Evolutionary conservation across 768 basidiomycete species (phyloP), one percentile per base, ranked within the genome.

Genomic region (Auriscalpium vulgare): DNA sequence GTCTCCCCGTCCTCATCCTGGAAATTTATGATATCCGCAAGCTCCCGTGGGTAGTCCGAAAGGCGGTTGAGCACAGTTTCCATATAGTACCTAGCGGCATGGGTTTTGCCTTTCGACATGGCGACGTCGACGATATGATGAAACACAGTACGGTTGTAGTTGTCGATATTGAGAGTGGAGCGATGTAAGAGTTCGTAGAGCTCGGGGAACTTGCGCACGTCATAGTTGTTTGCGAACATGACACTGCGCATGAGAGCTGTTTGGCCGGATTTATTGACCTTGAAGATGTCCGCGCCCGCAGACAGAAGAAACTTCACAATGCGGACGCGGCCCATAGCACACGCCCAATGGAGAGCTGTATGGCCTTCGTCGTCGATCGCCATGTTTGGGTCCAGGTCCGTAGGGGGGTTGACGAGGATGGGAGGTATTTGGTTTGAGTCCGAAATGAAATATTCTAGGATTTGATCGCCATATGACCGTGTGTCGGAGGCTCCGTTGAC

Each of bases 191-290:
- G 81, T 68, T 98, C 95, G 72, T 97, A 97, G 16, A 99, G 76
- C 69, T 98, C 95, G 2, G 94, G 92, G 65, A 99, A 99, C 70
- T 99, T 99, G 62, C 97, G 90, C 48, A 98, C 89, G 70, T 99
- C 97, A 68, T 99, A 99, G 69, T 98, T 99, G 71, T 99, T 99
- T 50, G 92, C 91, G 70, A 98, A 99, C 95, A 98, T 98, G 64
- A 99, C 97, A 65, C 87, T 88, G 14, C 97, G 91, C 97, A 99
- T 99, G 45, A 99, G 74, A 1, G 95, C 88, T 13, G 97, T 98
- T 71, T 98, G 97, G 3, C 97, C 97, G 10, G 92, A 83, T 66
- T 88, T 91, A 74, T 98, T 99, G 61, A 95, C 93, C 62, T 89
- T 87, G 78, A 95, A 99, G 61, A 97, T 92, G 68, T 97, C 94